Conservation (phyloP, 1,284 basidiomycete species). For the Hemileia vastatrix region DNA sequence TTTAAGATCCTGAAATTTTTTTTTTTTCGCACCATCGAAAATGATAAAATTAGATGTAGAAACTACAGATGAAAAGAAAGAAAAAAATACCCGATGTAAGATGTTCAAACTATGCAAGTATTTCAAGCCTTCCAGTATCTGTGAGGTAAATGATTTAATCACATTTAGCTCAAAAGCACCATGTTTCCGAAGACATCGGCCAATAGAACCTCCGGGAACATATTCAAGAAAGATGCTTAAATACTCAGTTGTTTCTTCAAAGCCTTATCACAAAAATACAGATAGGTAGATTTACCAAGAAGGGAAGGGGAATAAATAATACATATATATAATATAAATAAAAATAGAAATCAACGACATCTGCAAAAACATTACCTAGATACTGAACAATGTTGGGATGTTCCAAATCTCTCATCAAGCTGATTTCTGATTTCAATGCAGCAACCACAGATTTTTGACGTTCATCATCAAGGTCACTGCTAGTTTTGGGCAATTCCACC, state of each 20-base stretch:
- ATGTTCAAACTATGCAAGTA: slow-evolving; percentile 89
- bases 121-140: slow-evolving; percentile 83
- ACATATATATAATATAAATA: neutral
- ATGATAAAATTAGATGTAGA: neutral
- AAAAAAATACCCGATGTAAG: slow-evolving; percentile 64
- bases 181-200: slow-evolving; percentile 80
- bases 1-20: slow-evolving; percentile 66
- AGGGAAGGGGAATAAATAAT: neutral
- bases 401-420: slow-evolving; percentile 88
- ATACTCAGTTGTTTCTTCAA: slow-evolving; percentile 79
- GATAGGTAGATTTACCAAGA: too few species aligned
- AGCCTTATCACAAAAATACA: slow-evolving; percentile 45
- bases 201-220: slow-evolving; percentile 92
- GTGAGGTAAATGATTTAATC: slow-evolving; percentile 81
- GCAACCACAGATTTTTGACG: slow-evolving; percentile 78
- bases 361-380: slow-evolving; percentile 60
- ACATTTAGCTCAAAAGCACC: slow-evolving; percentile 87
- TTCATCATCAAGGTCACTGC: slow-evolving; percentile 76
- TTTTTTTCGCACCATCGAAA: neutral
- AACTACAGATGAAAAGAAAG: neutral
- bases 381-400: slow-evolving; percentile 97
- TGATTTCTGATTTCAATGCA: slow-evolving; percentile 85
- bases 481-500: slow-evolving; percentile 84
- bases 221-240: slow-evolving; percentile 99
- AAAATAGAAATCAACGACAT: neutral